Conservation (phyloP, 140 eudicot species). For the Stevia rebaudiana region DNA sequence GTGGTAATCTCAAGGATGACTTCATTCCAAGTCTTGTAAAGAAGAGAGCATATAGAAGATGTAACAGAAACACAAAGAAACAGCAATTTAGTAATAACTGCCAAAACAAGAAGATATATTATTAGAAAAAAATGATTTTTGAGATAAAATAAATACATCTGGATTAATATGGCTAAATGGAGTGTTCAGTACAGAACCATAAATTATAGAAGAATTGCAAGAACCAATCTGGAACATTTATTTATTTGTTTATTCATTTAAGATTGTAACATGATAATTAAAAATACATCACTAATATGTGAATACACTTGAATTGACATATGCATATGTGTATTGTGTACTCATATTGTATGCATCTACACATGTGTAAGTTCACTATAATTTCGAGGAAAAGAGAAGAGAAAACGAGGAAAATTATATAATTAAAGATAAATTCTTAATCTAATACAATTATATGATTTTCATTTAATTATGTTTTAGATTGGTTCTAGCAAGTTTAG, state of each 20-base stretch:
- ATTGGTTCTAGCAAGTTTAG: too few relatives aligned
- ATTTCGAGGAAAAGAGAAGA: too few relatives aligned
- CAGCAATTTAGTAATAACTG: conserved; percentile 78
- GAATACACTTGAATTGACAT: too few relatives aligned
- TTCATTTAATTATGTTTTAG: too few relatives aligned
- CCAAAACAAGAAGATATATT: conserved; percentile 12
- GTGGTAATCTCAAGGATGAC: conserved; percentile 55
- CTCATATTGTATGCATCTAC: too few relatives aligned
- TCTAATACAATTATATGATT: too few relatives aligned
- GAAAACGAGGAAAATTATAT: too few relatives aligned
- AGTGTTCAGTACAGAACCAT: neutral
- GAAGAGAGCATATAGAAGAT: conserved; percentile 75
- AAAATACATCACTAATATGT: neutral
- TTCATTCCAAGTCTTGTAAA: conserved; percentile 87
- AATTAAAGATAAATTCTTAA: too few relatives aligned
- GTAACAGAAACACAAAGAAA: conserved; percentile 77
- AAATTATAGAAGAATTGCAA: neutral
- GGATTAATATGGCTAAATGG: neutral
- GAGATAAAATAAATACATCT: neutral
- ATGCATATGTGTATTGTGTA: too few relatives aligned
- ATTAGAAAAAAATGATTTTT: neutral
- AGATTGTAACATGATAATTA: neutral
- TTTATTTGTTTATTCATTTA: neutral
- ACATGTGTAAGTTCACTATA: too few relatives aligned
- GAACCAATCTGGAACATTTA: neutral